Evolutionary conservation across 2,329 filamentous ascomycete species (phyloP), one percentile per base, ranked within the genome.

Genomic region (Xylaria sp.): DNA sequence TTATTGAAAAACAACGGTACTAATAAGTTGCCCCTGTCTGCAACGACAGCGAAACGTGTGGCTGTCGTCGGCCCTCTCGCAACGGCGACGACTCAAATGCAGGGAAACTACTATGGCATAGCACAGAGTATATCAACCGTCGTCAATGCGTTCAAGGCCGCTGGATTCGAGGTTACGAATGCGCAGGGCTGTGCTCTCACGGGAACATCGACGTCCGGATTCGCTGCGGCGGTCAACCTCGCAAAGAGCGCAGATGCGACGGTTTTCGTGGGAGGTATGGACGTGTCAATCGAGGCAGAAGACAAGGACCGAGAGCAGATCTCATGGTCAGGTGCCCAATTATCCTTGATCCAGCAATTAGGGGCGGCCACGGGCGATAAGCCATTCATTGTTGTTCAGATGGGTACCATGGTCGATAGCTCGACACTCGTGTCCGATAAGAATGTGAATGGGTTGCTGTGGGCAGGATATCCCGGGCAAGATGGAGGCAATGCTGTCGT

Each of bases 381-480:
- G 71, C 83, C 83, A 0, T 74, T 84, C 37, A 70, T 84, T 0
- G 79, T 87, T 0, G 72, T 84, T 2, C 78, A 83, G 64, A 78
- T 85, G 75, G 84, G 83, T 21, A 70, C 63, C 6, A 67, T 63
- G 79, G 74, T 87, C 19, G 86, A 88, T 69, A 80, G 80, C 60
- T 77, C 80, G 0, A 78, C 83, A 2, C 70, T 88, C 3, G 70
- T 82, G 5, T 73, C 72, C 3, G 81, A 84, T 56, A 65, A 74
- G 1, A 81, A 81, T 57, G 78, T 88, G 60, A 79, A 77, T 28
- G 79, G 83, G 0, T 70, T 88, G 0, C 67, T 88, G 0, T 88
- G 86, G 86, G 83, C 77, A 0, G 84, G 85, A 0, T 88, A 86
- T 60, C 86, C 86, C 0, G 85, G 86, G 1, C 85, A 88, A 72